These are phyloP conservation scores for Hymenoscyphus albidus DNA, from an alignment of 2,329 filamentous ascomycete genomes.

Conservation along the genomic window DNA sequence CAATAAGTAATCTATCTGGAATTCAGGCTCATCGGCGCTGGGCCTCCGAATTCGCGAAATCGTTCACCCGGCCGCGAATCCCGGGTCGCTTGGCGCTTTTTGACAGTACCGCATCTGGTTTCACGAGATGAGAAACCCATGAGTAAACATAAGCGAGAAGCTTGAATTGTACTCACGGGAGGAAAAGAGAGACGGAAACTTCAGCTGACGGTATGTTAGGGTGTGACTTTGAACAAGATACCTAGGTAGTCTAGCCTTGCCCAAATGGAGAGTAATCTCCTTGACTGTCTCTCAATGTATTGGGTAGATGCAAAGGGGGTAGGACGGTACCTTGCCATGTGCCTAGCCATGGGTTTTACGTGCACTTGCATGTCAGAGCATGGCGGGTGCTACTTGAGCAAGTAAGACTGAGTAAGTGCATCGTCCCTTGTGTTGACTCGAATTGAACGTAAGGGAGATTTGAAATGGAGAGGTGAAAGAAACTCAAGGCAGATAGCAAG, in stretches of 20 bases:
- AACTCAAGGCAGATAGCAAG: background rate
- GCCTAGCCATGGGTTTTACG: background rate
- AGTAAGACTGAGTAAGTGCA: conserved; percentile 1
- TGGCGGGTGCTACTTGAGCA: background rate
- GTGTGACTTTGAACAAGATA: background rate
- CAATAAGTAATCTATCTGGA: conserved; percentile 21
- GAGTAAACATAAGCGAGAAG: background rate
- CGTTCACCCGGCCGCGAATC: conserved; percentile 17
- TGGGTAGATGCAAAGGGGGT: background rate
- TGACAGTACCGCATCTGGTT: background rate
- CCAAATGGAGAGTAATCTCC: background rate
- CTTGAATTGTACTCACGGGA: background rate
- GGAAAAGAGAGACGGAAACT: background rate
- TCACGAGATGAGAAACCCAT: background rate
- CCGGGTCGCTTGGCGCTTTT: conserved; percentile 4
- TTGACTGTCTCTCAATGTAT: background rate
- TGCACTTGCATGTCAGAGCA: background rate
- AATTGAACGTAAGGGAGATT: background rate
- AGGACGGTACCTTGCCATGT: background rate
- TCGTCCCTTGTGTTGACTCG: background rate
- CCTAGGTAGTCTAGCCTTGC: background rate
- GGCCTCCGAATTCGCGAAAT: conserved; percentile 24
- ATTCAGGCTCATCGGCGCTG: conserved; percentile 19
- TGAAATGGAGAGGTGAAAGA: background rate
- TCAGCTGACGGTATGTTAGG: background rate